These are phyloP conservation scores for Clarireedia homoeocarpa DNA, from an alignment of 2,329 filamentous ascomycete genomes.

Conservation along the genomic window DNA sequence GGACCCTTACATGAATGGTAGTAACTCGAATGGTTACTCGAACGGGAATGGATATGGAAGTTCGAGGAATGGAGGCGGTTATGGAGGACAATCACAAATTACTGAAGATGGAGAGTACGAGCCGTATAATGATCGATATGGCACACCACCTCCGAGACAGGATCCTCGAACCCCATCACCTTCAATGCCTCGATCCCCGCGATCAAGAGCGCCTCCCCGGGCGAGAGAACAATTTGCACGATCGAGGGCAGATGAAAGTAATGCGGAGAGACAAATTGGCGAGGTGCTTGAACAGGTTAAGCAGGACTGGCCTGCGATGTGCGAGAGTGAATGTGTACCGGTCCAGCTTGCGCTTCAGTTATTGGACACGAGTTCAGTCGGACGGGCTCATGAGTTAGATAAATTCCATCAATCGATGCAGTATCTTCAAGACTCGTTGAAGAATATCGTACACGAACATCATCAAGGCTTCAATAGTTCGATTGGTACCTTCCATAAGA, in stretches of 20 bases:
- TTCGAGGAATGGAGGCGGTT: constrained; percentile 18
- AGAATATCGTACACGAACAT: constrained; percentile 94
- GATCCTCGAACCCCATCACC: constrained; percentile 10
- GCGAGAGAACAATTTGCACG: constrained; percentile 11
- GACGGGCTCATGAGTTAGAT: constrained; percentile 78
- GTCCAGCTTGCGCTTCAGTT: constrained; percentile 93
- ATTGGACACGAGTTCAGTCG: constrained; percentile 88
- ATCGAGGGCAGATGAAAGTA: constrained; percentile 20
- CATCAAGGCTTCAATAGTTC: constrained; percentile 99
- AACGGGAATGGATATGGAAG: constrained; percentile 9
- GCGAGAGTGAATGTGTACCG: constrained; percentile 77
- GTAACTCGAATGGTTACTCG: constrained; percentile 13
- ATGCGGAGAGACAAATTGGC: constrained; percentile 26
- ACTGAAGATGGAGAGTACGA: constrained; percentile 26
- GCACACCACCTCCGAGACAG: constrained; percentile 16
- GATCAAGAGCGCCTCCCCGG: constrained; percentile 14
- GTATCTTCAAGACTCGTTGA: constrained; percentile 86
- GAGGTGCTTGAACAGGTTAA: constrained; percentile 73
- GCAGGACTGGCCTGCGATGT: constrained; percentile 87
- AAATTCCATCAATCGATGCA: constrained; percentile 78
- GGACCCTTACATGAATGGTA: constrained; percentile 25
- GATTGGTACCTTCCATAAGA: constrained; percentile 98
- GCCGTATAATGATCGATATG: constrained; percentile 26
- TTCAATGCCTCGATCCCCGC: constrained; percentile 17
- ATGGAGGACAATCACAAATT: constrained; percentile 13